Evolutionary conservation across 2,329 filamentous ascomycete genomes (phyloP).

Genomic region (Plenodomus tracheiphilus): DNA sequence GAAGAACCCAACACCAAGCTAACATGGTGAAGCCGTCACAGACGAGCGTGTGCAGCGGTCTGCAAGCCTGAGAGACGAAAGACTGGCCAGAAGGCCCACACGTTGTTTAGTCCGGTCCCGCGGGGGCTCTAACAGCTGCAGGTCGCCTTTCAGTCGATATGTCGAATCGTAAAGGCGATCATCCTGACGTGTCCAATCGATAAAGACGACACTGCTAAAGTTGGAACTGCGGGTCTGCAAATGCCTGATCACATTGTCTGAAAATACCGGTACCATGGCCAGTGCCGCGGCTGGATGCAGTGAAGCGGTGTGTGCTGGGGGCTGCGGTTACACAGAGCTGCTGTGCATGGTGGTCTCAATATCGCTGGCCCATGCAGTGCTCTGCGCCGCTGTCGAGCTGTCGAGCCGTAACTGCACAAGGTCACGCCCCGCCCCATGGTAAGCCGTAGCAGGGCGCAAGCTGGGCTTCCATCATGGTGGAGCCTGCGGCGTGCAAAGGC

Average conservation of each 20-base stretch:
- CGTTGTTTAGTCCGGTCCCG: neutral
- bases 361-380: slow-evolving; percentile 27
- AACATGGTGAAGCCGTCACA: slow-evolving; percentile 4
- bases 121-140: neutral
- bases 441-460: slow-evolving; percentile 9
- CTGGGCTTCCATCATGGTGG: slow-evolving; percentile 27
- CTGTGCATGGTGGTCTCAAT: slow-evolving; percentile 37
- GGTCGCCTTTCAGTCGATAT: neutral
- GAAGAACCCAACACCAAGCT: slow-evolving; percentile 4
- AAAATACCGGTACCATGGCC: slow-evolving; percentile 26
- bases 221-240: slow-evolving; percentile 19
- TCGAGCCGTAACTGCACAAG: no score
- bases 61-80: neutral
- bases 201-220: slow-evolving; percentile 17
- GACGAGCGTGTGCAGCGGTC: slow-evolving; percentile 4
- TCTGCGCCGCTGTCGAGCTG: slow-evolving; percentile 1
- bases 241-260: slow-evolving; percentile 5
- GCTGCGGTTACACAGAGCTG: slow-evolving; percentile 32
- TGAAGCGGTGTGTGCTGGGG: slow-evolving; percentile 35
- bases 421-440: slow-evolving; percentile 12
- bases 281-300: slow-evolving; percentile 16
- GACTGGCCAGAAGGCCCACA: neutral
- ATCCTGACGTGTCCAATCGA: slow-evolving; percentile 25
- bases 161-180: slow-evolving; percentile 1
- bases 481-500: slow-evolving; percentile 16